Evolutionary conservation across 345 rosid genomes (phyloP).

Genomic region (Lepidium sativum): DNA sequence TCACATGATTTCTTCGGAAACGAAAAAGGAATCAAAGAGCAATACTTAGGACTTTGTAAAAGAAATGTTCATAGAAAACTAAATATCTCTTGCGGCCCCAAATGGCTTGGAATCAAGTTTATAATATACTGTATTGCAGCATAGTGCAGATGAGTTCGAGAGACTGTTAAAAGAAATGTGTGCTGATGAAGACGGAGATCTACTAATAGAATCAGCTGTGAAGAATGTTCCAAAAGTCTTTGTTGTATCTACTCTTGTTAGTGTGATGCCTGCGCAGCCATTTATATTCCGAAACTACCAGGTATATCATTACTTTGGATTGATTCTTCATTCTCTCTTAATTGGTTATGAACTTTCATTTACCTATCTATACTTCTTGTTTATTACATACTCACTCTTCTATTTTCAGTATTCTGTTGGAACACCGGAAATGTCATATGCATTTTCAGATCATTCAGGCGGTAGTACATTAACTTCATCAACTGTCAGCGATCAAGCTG

Average conservation of each 20-base stretch:
- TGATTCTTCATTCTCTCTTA: neutral
- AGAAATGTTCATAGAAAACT: neutral
- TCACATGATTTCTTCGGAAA: neutral
- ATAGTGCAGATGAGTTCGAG: slow-evolving; percentile 97
- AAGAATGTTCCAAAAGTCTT: slow-evolving; percentile 90
- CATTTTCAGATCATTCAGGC: slow-evolving; percentile 73
- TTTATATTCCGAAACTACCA: slow-evolving; percentile 94
- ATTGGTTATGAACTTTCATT: neutral
- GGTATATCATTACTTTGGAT: slow-evolving; percentile 34
- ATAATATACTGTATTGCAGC: slow-evolving; percentile 62
- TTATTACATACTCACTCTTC: slow-evolving; percentile 6
- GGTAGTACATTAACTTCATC: slow-evolving; percentile 51
- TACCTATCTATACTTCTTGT: neutral
- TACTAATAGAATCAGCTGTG: slow-evolving; percentile 89
- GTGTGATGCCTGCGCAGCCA: slow-evolving; percentile 93
- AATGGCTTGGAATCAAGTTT: slow-evolving; percentile 17
- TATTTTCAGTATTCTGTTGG: slow-evolving; percentile 77
- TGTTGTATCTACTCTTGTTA: slow-evolving; percentile 89
- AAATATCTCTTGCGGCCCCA: neutral
- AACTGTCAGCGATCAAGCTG: slow-evolving; percentile 66
- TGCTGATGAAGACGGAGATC: slow-evolving; percentile 90
- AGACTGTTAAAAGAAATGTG: slow-evolving; percentile 96
- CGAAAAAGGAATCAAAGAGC: neutral
- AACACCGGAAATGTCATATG: slow-evolving; percentile 77
- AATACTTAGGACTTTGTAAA: neutral